A percentile compares a stretch with the other conserved stretches of the same genome.
These are phyloP conservation scores for Hirschioporus abietinus DNA, from an alignment of 768 basidiomycete genomes.

Conservation along the genomic window DNA sequence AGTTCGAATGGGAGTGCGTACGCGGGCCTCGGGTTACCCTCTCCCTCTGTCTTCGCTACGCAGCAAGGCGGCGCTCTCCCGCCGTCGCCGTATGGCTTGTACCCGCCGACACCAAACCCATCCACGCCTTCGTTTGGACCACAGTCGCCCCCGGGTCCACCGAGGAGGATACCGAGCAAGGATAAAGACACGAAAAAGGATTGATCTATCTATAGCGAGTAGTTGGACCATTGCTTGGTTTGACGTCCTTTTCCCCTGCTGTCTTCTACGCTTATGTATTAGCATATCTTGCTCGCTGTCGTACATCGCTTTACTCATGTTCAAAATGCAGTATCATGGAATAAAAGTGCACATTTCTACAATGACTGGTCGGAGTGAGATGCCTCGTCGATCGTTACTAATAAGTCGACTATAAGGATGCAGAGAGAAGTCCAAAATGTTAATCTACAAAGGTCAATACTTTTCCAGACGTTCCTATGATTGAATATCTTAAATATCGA, in stretches of 20 bases:
- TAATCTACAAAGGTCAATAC: too few species aligned
- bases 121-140: not conserved
- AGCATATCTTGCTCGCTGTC: not conserved
- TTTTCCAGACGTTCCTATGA: too few species aligned
- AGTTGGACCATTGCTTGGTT: too few species aligned
- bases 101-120: not conserved
- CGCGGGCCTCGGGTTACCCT: not conserved
- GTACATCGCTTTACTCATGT: not conserved
- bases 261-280: not conserved
- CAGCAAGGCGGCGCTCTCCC: not conserved
- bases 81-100: not conserved
- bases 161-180: not conserved
- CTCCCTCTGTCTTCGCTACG: not conserved
- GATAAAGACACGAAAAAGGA: not conserved
- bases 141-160: not conserved
- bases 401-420: too few species aligned
- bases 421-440: too few species aligned
- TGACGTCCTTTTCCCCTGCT: not conserved
- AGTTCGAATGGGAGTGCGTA: not conserved
- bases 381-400: too few species aligned
- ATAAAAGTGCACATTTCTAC: not conserved
- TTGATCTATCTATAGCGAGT: not conserved
- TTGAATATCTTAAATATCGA: slow-evolving; percentile 23
- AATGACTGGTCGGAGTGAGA: not conserved
- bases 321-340: not conserved